Percentiles rank a stretch among this genome's conserved stretches.
phyloP scores from a whole-genome alignment of 1,284 basidiomycete genomes.

The Stereum hirsutum region DNA sequence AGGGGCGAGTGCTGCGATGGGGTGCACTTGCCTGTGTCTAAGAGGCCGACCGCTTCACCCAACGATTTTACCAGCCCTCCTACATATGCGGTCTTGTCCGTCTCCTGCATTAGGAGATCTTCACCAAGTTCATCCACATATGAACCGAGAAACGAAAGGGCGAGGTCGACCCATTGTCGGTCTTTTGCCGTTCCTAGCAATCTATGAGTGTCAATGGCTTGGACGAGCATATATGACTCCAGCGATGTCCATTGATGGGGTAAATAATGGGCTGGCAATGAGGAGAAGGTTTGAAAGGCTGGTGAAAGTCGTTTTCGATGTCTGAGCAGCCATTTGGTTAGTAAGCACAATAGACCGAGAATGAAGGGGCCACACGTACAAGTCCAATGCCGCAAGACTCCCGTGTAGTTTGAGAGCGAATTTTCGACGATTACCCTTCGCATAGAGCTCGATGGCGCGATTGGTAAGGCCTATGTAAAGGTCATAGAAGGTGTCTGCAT shows the following conservation, averaged over 20 bases:
- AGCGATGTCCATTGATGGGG: constrained; percentile 72
- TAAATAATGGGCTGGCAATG: constrained; percentile 76
- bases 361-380: constrained; percentile 39
- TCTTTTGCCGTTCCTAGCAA: constrained; percentile 46
- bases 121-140: constrained; percentile 45
- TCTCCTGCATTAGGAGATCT: constrained; percentile 42
- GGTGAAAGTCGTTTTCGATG: constrained; percentile 52
- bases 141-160: constrained; percentile 61
- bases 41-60: constrained; percentile 31
- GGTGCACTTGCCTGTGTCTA: constrained; percentile 46
- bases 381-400: constrained; percentile 77
- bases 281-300: constrained; percentile 64
- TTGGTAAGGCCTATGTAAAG: constrained; percentile 70
- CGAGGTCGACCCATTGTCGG: constrained; percentile 65
- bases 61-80: constrained; percentile 42
- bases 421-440: constrained; percentile 71
- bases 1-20: constrained; percentile 1
- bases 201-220: constrained; percentile 57
- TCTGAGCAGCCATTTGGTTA: constrained; percentile 26
- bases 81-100: constrained; percentile 44
- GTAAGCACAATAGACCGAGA: background rate
- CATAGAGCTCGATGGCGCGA: constrained; percentile 77
- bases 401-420: constrained; percentile 81
- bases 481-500: constrained; percentile 59
- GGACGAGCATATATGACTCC: constrained; percentile 67